Base-by-base conservation (phyloP, 2,329 filamentous ascomycete genomes). In the Claviceps maximensis region DNA sequence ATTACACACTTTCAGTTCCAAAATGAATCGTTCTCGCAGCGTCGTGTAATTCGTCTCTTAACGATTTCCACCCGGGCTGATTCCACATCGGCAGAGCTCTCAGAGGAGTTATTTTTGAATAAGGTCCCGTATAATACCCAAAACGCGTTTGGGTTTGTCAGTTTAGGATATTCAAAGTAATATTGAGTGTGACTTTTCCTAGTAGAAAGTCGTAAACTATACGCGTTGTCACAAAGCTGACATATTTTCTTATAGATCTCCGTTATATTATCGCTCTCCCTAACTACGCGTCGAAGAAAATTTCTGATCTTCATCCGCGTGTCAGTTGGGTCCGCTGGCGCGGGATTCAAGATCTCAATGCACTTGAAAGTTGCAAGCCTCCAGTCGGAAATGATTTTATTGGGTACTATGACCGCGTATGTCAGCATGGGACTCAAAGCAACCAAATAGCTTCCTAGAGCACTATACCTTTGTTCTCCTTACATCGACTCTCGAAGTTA, bases 281-380 rank as follows among this genome's bases (percentile, higher is more conserved):
- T 25, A 5, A 25, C 6, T 12, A 44, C 8, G 2, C 10, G 42
- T 13, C 5, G 3, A 44, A 44, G 12, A 25, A 25, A 8, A 8
- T 1, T 3, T 21, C 13, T 3, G 3, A 44, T 9, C 23, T 25
- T 1, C 7, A 1, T 7, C 15, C 6, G 21, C 15, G 42, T 21
- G 15, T 0, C 0, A 3, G 42, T 15, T 7, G 9, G 21, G 42
- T 25, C 42, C 1, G 0, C 1, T 4, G 21, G 4, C 8, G 2
- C 13, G 7, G 41, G 5, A 44, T 2, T 25, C 21, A 2, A 44
- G 42, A 0, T 25, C 15, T 44, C 21, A 15, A 44, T 9, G 21
- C 42, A 44, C 42, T 44, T 15, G 12, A 44, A 15, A 8, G 42
- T 44, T 25, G 42, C 42, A 17, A 25, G 42, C 23, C 21, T 44